Evolutionary conservation across 1,284 basidiomycete species (phyloP).

Genomic region (Termitomyces sp.): DNA sequence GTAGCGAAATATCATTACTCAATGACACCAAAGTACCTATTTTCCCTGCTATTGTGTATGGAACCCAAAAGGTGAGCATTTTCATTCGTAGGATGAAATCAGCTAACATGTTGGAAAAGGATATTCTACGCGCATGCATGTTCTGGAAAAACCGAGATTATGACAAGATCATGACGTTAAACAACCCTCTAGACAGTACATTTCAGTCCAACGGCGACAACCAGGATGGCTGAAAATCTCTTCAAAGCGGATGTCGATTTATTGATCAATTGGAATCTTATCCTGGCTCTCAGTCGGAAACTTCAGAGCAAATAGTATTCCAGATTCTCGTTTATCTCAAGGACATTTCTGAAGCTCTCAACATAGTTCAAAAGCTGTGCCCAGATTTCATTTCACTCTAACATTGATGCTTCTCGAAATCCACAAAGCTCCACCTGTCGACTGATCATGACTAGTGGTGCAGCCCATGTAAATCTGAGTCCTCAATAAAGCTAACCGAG

Average conservation of each 20-base stretch:
- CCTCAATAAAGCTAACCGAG: too few relatives aligned
- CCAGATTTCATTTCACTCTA: too few relatives aligned
- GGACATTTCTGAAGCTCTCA: background rate
- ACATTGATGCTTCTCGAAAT: too few relatives aligned
- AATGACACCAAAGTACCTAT: background rate
- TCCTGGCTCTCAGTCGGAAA: background rate
- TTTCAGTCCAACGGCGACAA: background rate
- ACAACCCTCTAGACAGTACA: background rate
- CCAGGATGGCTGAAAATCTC: background rate
- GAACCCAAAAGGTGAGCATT: constrained; percentile 1
- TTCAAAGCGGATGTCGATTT: background rate
- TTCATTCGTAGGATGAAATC: background rate
- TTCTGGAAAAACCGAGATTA: background rate
- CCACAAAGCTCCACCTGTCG: too few relatives aligned
- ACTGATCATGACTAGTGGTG: too few relatives aligned
- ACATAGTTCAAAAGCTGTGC: background rate
- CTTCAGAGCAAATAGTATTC: background rate
- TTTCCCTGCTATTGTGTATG: background rate
- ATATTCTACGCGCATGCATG: background rate
- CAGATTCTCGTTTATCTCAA: background rate
- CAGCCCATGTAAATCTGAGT: too few relatives aligned
- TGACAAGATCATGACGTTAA: background rate
- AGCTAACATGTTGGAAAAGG: background rate
- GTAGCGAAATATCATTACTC: background rate
- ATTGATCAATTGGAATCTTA: background rate